Evolutionary conservation across 257 asterid species (phyloP).

Genomic region (Cynanchum wilfordii): DNA sequence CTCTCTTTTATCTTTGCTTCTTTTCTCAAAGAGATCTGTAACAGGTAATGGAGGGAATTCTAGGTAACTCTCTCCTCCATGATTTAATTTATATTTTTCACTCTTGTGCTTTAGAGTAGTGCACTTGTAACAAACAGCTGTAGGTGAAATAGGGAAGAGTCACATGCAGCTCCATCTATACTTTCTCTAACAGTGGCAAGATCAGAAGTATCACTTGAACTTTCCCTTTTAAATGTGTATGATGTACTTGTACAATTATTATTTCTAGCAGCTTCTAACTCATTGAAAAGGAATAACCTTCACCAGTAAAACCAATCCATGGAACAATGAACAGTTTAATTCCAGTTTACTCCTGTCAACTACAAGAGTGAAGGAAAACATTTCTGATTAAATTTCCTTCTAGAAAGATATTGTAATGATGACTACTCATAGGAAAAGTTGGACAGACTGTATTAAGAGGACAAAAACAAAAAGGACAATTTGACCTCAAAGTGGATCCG

Average conservation of each 20-base stretch:
- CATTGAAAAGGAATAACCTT: slow-evolving; percentile 5
- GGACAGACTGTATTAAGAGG: not conserved
- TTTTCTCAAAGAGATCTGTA: slow-evolving; percentile 66
- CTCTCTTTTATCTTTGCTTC: slow-evolving; percentile 39
- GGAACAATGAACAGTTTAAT: slow-evolving; percentile 3
- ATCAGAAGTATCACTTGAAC: slow-evolving; percentile 67
- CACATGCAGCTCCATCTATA: slow-evolving; percentile 52
- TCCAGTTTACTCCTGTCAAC: slow-evolving; percentile 1
- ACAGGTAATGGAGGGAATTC: slow-evolving; percentile 89
- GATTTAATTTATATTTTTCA: slow-evolving; percentile 42
- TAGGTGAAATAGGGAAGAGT: slow-evolving; percentile 59
- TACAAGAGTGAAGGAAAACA: not conserved
- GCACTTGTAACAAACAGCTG: slow-evolving; percentile 45
- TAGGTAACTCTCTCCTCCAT: slow-evolving; percentile 46
- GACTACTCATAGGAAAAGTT: not conserved
- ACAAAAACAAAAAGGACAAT: not conserved
- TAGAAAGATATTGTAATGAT: not conserved
- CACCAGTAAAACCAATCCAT: not conserved
- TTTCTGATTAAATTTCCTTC: not conserved
- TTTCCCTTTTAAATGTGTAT: slow-evolving; percentile 33
- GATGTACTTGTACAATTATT: slow-evolving; percentile 45
- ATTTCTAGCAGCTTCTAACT: slow-evolving; percentile 33
- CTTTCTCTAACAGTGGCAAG: slow-evolving; percentile 58
- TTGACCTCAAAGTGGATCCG: not conserved
- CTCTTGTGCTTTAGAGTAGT: slow-evolving; percentile 34